Evolutionary conservation across 495 filamentous ascomycete genomes (phyloP), one percentile per base, ranked within the genome.

Genomic region (Sabuloglossum arenarium): DNA sequence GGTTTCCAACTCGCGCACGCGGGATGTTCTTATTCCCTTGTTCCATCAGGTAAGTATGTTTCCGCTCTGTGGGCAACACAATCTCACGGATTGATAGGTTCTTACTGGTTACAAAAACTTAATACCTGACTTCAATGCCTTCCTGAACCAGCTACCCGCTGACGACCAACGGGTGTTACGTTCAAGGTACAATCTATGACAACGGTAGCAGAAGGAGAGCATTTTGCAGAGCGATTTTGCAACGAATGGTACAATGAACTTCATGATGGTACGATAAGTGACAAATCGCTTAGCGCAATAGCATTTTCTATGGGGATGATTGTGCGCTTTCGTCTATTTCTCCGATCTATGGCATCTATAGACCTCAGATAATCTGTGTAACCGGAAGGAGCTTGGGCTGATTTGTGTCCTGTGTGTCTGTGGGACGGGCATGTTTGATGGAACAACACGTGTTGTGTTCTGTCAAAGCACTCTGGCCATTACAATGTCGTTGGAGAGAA

Each of bases 91-190:
- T 53, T n/a, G 16, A 30, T 60, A 93, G 90, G 80, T 86, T 46
- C 68, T 96, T 56, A 75, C 79, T 65, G 79, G 85, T 54, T 96
- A 96, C 69, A 84, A 84, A 66, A 75, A 76, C 57, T 74, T 95
- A 63, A 95, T 95, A 60, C 84, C 85, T 58, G 75, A 88, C 66
- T 94, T 94, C 66, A 75, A 80, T 66, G 75, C 79, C 27, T 94
- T 93, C 69, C 69, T 95, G 61, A 68, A 68, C 25, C 81, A 82
- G 63, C 70, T 94, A 46, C 71, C 81, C 28, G 69, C 73, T 31
- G 68, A 71, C 21, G 81, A 86, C 59, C 73, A 79, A 58, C 77
- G 80, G 62, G 74, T 72, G 58, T 60, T 79, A 37, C 66, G 67
- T 54, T 58, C 64, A 63, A 62, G 68, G 60, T 70, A 69, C 64